Base-by-base conservation (phyloP, 805 yeast species). In the Ogataea pilisensis region DNA sequence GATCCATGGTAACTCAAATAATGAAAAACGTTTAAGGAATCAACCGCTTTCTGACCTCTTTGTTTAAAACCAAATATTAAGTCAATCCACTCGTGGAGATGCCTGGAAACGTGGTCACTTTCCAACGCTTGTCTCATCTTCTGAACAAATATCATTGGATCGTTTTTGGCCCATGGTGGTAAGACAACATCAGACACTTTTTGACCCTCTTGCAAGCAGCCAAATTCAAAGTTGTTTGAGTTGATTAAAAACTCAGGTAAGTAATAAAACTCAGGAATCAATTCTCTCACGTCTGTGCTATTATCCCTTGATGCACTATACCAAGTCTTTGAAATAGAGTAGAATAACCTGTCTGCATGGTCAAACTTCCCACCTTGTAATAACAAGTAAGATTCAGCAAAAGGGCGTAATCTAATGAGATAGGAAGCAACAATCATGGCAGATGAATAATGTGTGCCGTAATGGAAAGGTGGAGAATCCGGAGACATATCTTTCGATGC, bases 361-460 rank as follows among this genome's bases (percentile, higher is more conserved):
- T 88, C 96, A 65, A 88, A 86, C 41, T 76, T 81, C 0, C 95
- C 95, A 11, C 93, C 96, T 66, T 88, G 96, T 7, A 89, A 63
- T 16, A 85, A 56, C 31, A 86, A 61, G 53, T 84, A 87, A 0
- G 95, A 82, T 39, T 84, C 85, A 2, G 84, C 91, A 61, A 79
- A 85, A 0, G 96, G 96, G 46, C 81, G 75, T 20, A 88, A 51
- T 36, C 96, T 68, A 29, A 88, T 85, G 48, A 88, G 60, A 51
- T 75, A 88, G 0, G 93, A 83, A 0, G 95, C 74, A 2, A 87
- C 95, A 55, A 88, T 87, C 96, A 88, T 89, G 0, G 96, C 95
- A 0, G 95, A 85, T 0, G 95, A 87, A 57, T 88, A 88, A 59
- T 88, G 96, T 0, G 96, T 89, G 2, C 96, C 96, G 54, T 88